Evolutionary conservation across 2,329 filamentous ascomycete genomes (phyloP), one percentile per base, ranked within the genome.

Genomic region (Knufia fluminis): DNA sequence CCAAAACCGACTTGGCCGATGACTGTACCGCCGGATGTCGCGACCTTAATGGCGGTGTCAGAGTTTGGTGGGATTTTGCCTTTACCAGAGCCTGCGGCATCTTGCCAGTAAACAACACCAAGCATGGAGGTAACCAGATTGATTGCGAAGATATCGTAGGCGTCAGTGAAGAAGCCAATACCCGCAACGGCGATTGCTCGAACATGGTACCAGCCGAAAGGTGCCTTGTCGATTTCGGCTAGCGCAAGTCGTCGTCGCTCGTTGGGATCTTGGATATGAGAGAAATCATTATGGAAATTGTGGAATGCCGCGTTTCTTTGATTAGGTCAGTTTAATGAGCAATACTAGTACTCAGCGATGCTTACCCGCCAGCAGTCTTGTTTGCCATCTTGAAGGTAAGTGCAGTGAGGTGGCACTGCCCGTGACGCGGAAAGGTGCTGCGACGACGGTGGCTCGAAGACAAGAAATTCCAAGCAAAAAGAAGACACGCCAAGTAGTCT

Each of bases 131-230:
- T 86, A 55, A 84, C 72, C 61, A 88, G 72, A 55, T 81, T 83
- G 58, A 85, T 83, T 61, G 83, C 81, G 66, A 92, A 92, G 70
- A 89, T 86, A 62, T 85, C 82, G 68, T 90, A 91, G 10, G 85
- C 85, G 63, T 91, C 87, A 14, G 86, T 91, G 68, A 92, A 92
- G 78, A 94, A 92, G 59, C 86, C 87, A 54, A 91, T 83, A 60
- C 87, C 86, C 24, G 86, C 86, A 20, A 91, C 86, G 7, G 86
- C 69, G 48, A 86, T 78, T 51, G 86, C 83, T 35, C 86, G 78
- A 51, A 90, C 78, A 62, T 92, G 86, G 64, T 89, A 87, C 54
- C 54, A 56, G 39, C 60, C 60, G 42, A 62, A 62, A 26, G 58
- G 58, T 9, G 60, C 60, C 48, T 62, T 62, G 50, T 62, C 60